A percentile compares a stretch with the other conserved stretches of the same genome.
Evolutionary conservation across 2,329 filamentous ascomycete genomes (phyloP).

Genomic region (Pezicula neosporulosa): DNA sequence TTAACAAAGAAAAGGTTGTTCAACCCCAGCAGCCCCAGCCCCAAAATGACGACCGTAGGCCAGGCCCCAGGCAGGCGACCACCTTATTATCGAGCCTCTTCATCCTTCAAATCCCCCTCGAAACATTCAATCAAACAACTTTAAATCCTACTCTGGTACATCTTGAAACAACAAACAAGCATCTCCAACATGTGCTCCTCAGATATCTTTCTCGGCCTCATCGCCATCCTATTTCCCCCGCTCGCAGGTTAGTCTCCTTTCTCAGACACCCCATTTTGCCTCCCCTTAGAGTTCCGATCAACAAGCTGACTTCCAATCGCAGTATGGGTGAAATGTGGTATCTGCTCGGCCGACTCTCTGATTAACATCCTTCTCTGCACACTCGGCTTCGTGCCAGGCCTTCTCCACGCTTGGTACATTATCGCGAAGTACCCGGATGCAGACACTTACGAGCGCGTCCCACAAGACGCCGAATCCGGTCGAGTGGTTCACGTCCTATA

Average conservation of each 20-base stretch:
- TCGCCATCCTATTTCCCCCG: conserved; percentile 64
- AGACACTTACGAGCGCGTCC: conserved; percentile 64
- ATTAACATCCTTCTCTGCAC: conserved; percentile 92
- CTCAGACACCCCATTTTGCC: not conserved
- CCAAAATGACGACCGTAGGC: not conserved
- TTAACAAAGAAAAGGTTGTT: not conserved
- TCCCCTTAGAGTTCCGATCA: not conserved
- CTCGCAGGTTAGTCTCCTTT: conserved; percentile 51
- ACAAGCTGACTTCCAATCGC: conserved; percentile 18
- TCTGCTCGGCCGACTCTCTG: conserved; percentile 88
- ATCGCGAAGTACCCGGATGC: conserved; percentile 85
- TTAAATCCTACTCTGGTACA: not conserved
- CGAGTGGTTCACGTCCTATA: conserved; percentile 79
- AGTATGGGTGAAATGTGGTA: conserved; percentile 96
- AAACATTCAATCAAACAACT: not conserved
- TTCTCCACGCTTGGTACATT: conserved; percentile 97
- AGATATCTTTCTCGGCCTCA: conserved; percentile 61
- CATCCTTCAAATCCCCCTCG: not conserved
- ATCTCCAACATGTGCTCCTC: conserved; percentile 48
- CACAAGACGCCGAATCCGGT: conserved; percentile 50
- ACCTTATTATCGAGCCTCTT: not conserved
- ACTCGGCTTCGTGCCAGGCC: conserved; percentile 77
- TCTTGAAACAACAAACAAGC: not conserved
- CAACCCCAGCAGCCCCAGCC: not conserved
- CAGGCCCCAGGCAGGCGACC: not conserved